phyloP scores from a whole-genome alignment of 176 grass and related monocot genomes.

The Echinochloa phyllopogon region DNA sequence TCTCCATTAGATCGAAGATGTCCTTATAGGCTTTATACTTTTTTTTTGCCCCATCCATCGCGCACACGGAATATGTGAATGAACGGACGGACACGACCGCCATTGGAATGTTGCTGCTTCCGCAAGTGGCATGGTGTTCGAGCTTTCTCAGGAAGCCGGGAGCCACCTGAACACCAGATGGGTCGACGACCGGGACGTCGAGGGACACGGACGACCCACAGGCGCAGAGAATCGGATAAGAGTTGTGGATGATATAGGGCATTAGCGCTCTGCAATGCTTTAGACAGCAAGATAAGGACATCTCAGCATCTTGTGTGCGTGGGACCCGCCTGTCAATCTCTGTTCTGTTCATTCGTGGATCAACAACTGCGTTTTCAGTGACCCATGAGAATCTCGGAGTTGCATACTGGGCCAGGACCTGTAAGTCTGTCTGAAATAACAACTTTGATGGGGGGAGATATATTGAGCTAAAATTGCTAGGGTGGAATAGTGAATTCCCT shows the following conservation, averaged over 20 bases:
- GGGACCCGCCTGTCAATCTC: neutral
- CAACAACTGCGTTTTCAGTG: no score
- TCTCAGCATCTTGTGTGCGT: neutral
- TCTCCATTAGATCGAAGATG: neutral
- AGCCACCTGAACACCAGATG: conserved; percentile 30
- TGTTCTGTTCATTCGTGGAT: neutral
- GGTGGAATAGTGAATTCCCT: neutral
- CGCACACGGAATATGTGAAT: conserved; percentile 29
- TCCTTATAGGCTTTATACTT: neutral
- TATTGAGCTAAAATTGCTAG: neutral
- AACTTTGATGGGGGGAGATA: neutral
- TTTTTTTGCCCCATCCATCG: neutral
- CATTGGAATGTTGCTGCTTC: conserved; percentile 37
- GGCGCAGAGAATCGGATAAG: neutral
- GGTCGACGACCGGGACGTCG: neutral
- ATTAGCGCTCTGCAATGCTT: neutral
- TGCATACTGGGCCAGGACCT: no score
- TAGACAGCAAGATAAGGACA: neutral
- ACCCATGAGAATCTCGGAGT: neutral
- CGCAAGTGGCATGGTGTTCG: conserved; percentile 17
- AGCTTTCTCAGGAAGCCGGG: neutral
- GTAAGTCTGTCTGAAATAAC: no score
- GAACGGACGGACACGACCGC: conserved; percentile 29
- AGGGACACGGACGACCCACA: conserved; percentile 30
- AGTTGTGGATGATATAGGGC: neutral